phyloP scores from a whole-genome alignment of 1,284 basidiomycete genomes.

The Ceratobasidium sp. region DNA sequence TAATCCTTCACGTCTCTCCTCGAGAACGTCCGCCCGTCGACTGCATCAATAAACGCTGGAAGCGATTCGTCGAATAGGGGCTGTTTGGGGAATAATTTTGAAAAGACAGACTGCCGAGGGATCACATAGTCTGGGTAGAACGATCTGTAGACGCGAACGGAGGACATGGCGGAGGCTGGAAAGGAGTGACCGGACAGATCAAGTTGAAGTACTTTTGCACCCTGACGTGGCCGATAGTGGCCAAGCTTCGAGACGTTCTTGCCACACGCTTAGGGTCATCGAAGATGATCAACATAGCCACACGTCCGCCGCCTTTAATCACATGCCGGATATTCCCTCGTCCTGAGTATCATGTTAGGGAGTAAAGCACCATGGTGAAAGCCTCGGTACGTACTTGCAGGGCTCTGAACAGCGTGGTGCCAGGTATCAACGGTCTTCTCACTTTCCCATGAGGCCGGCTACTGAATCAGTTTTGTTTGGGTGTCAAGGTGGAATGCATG shows the following conservation, averaged over 20 bases:
- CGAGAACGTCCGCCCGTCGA: conserved; percentile 62
- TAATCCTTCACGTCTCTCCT: conserved; percentile 62
- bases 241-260: neutral
- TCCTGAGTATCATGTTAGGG: too few species aligned
- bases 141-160: conserved; percentile 48
- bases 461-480: too few species aligned
- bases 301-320: neutral
- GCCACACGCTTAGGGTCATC: conserved; percentile 11
- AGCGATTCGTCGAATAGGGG: conserved; percentile 51
- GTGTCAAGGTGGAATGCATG: too few species aligned
- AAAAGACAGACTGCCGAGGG: conserved; percentile 58
- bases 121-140: conserved; percentile 47
- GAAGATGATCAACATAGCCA: neutral
- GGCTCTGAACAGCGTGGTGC: too few species aligned
- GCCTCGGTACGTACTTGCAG: too few species aligned
- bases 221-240: conserved; percentile 2
- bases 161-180: conserved; percentile 18
- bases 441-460: too few species aligned
- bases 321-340: too few species aligned
- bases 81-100: conserved; percentile 55
- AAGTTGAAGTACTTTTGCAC: neutral
- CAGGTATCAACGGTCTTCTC: too few species aligned
- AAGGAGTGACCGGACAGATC: neutral
- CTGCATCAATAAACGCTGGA: conserved; percentile 72
- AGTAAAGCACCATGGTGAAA: too few species aligned